Conservation (phyloP, 1,284 basidiomycete genomes). For the Omphalotus olearius region DNA sequence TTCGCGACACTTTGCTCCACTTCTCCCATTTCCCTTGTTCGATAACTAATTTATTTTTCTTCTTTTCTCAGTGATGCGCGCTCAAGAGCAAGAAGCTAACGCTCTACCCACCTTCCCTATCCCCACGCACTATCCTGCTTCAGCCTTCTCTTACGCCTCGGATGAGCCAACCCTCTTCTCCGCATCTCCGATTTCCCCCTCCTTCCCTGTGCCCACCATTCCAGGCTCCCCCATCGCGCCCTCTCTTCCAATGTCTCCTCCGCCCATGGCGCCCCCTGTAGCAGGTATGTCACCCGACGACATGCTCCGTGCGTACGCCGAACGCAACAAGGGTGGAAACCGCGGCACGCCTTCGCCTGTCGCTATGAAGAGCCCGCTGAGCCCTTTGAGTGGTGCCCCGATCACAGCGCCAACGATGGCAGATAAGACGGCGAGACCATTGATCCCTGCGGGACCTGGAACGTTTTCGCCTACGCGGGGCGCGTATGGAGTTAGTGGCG, state of each 20-base stretch:
- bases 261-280: conserved; percentile 38
- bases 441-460: conserved; percentile 5
- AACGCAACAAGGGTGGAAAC: conserved; percentile 34
- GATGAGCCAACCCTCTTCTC: conserved; percentile 16
- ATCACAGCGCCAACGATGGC: background rate
- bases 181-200: conserved; percentile 20
- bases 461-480: conserved; percentile 9
- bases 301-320: conserved; percentile 72
- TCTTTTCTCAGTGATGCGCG: conserved; percentile 54
- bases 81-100: conserved; percentile 22
- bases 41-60: background rate
- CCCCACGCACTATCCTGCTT: conserved; percentile 20
- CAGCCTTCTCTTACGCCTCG: background rate
- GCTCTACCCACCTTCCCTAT: conserved; percentile 19
- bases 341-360: background rate
- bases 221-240: conserved; percentile 2
- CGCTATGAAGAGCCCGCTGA: background rate
- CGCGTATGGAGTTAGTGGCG: conserved; percentile 11
- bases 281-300: conserved; percentile 63
- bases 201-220: conserved; percentile 14
- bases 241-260: conserved; percentile 14
- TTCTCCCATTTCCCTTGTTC: background rate
- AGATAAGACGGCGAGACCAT: background rate
- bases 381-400: background rate
- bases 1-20: background rate